Base-by-base conservation (phyloP, 768 basidiomycete genomes). In the Boletales sp. region DNA sequence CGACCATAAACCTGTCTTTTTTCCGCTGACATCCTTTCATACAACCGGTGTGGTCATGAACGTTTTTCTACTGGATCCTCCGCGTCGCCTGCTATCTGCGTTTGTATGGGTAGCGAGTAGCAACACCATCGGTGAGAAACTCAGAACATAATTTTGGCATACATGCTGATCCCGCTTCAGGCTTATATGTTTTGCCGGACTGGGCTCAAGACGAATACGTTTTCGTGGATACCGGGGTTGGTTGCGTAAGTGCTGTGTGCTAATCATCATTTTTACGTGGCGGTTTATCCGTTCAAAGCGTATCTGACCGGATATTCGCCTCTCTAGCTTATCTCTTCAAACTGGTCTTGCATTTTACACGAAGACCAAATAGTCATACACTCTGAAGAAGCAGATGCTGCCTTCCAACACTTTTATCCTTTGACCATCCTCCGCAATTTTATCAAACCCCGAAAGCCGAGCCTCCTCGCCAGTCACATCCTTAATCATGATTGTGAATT, bases 331-430 rank as follows among this genome's bases (percentile, higher is more conserved):
- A 72, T 75, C 61, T 84, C 83, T 17, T 83, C 85, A 10, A 87
- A 87, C 50, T 88, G 86, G 86, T 86, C 84, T 19, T 88, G 86
- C 58, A 87, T 87, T 41, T 65, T 87, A 10, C 80, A 77, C 58
- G 76, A 87, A 54, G 69, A 71, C 43, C 77, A 84, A 53, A 84
- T 88, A 50, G 84, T 87, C 32, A 84, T 88, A 34, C 86, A 88
- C 57, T 84, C 80, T 34, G 86, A 87, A 67, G 84, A 86, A 63
- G 77, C 76, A 45, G 79, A 82, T 8, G 74, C 74, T 5, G 85
- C 84, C 0, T 80, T 69, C 49, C 86, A 87, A 62, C 77, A 86
- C 56, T 86, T 86, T 58, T 88, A 86, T 58, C 84, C 86, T 1
- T 62, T 76, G 36, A 61, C 51, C 14, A 48, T 69, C 37, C 69